Evolutionary conservation across 805 yeast genomes (phyloP).

Genomic region (Kodamaea restingae): DNA sequence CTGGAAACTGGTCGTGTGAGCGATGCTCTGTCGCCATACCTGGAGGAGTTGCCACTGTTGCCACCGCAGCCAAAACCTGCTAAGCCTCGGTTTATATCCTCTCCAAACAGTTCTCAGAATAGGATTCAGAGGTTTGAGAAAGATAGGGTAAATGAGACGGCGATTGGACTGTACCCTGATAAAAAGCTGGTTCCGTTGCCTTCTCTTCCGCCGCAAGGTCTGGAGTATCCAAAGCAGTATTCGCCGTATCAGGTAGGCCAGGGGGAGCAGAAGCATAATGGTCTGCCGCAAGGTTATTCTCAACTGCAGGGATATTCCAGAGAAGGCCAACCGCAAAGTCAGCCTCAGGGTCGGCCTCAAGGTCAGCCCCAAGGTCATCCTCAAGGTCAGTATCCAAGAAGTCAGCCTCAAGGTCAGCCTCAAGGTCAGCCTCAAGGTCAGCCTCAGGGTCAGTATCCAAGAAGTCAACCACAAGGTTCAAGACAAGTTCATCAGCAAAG

Average conservation of each 20-base stretch:
- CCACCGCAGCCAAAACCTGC: slow-evolving; percentile 10
- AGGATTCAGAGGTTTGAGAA: slow-evolving; percentile 12
- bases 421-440: slow-evolving; percentile 5
- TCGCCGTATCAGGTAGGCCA: slow-evolving; percentile 9
- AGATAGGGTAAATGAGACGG: neutral
- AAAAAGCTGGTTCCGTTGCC: neutral
- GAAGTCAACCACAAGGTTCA: too few relatives aligned
- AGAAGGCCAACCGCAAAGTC: too few relatives aligned
- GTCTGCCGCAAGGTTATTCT: too few relatives aligned
- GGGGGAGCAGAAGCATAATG: slow-evolving; percentile 2
- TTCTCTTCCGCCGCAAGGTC: slow-evolving; percentile 13
- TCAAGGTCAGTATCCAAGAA: slow-evolving; percentile 13
- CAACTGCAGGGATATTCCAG: too few relatives aligned
- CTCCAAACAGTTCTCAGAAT: slow-evolving; percentile 31
- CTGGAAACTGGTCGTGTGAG: slow-evolving; percentile 22
- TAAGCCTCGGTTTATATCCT: slow-evolving; percentile 29
- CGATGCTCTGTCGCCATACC: slow-evolving; percentile 15
- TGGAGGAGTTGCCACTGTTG: slow-evolving; percentile 14
- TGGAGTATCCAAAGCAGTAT: slow-evolving; percentile 4
- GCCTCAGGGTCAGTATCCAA: too few relatives aligned
- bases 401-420: slow-evolving; percentile 8
- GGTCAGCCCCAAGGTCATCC: slow-evolving; percentile 4
- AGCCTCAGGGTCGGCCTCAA: slow-evolving; percentile 5
- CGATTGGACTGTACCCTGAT: too few relatives aligned
- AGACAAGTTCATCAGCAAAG: too few relatives aligned